These are phyloP conservation scores for Chytriomyces sp. DNA, from an alignment of 192 early-diverging fungal genomes.

Conservation along the genomic window DNA sequence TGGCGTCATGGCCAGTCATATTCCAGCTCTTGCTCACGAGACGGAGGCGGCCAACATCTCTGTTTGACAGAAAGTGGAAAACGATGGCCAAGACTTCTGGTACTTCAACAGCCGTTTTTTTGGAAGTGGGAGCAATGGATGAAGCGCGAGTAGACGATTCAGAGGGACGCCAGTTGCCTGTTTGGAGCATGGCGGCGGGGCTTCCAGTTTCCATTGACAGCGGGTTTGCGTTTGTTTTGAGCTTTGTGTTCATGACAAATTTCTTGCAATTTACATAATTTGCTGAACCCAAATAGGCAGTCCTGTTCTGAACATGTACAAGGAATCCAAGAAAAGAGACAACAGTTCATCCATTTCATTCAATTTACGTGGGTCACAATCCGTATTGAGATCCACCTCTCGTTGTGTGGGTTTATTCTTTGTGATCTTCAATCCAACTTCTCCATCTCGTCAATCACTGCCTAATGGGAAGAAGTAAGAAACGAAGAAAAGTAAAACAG, in stretches of 20 bases:
- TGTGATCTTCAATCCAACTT: not conserved
- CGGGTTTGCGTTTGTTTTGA: no score
- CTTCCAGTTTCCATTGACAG: no score
- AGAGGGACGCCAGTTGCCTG: no score
- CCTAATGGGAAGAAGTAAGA: not conserved
- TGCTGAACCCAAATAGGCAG: no score
- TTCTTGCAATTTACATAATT: no score
- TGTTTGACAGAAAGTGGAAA: slow-evolving; percentile 15
- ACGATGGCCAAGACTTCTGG: slow-evolving; percentile 18
- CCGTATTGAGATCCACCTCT: no score
- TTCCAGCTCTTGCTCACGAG: slow-evolving; percentile 10
- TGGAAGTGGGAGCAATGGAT: not conserved
- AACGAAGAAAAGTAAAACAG: not conserved
- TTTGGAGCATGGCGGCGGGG: no score
- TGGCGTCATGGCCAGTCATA: not conserved
- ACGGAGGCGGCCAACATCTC: not conserved
- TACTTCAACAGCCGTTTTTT: not conserved
- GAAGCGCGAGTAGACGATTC: not conserved
- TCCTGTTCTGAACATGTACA: not conserved
- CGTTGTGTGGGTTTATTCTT: not conserved
- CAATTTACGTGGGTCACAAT: no score
- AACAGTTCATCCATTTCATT: no score
- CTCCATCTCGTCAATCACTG: slow-evolving; percentile 6
- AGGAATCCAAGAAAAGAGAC: not conserved
- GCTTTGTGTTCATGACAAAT: no score